Percentiles rank a stretch among this genome's conserved stretches.
phyloP scores from a whole-genome alignment of 2,329 filamentous ascomycete species.

The Paraphaeosphaeria minitans region DNA sequence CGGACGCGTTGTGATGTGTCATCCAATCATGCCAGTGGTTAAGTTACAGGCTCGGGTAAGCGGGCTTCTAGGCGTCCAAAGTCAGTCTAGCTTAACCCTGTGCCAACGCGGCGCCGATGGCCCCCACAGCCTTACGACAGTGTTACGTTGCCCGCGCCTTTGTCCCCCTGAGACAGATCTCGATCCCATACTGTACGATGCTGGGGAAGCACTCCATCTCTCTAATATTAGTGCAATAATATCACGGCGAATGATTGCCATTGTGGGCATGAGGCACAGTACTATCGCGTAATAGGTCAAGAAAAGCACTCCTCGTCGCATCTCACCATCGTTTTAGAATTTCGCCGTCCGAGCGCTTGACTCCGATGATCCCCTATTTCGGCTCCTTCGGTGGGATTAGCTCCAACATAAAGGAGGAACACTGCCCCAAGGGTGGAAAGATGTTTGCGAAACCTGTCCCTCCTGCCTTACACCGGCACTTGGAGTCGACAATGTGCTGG shows the following conservation, averaged over 20 bases:
- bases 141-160: background rate
- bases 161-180: background rate
- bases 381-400: background rate
- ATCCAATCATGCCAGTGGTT: background rate
- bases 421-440: background rate
- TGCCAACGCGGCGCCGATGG: background rate
- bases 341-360: conserved; percentile 1
- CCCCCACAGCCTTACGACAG: background rate
- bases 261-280: background rate
- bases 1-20: background rate
- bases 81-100: background rate
- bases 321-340: background rate
- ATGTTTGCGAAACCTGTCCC: background rate
- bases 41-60: background rate
- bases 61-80: background rate
- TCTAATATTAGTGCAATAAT: background rate
- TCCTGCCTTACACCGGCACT: background rate
- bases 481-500: background rate
- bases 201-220: background rate
- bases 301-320: background rate
- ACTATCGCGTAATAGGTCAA: background rate
- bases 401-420: background rate
- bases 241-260: background rate
- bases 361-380: background rate
- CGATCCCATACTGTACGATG: background rate